phyloP scores from a whole-genome alignment of 176 grass and related monocot genomes.

The Eragrostis nindensis region DNA sequence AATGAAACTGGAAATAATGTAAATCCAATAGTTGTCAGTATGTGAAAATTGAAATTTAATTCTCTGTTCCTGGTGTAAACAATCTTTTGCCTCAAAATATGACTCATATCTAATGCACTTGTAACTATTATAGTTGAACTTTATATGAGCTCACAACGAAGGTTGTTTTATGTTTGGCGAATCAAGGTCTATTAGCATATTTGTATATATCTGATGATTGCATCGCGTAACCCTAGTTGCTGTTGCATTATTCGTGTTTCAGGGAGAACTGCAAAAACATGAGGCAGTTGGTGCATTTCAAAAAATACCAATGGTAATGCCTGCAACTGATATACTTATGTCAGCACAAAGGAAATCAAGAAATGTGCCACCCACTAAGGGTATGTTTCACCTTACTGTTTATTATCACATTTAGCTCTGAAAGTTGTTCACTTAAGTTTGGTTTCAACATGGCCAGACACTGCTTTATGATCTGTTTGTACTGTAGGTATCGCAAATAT shows the following conservation, averaged over 20 bases:
- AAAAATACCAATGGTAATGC: conserved; percentile 97
- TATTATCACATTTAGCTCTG: conserved; percentile 1
- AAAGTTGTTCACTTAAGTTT: conserved; percentile 17
- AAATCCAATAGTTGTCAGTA: not conserved
- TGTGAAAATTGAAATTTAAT: not conserved
- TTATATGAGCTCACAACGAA: not conserved
- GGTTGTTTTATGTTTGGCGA: not conserved
- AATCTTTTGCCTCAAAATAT: not conserved
- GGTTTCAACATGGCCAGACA: not conserved
- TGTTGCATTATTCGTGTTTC: conserved; percentile 25
- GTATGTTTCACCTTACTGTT: conserved; percentile 46
- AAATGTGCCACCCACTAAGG: conserved; percentile 80
- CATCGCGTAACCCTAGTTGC: not conserved
- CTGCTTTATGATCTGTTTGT: conserved; percentile 28
- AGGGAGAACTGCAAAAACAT: conserved; percentile 54
- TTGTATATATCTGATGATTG: not conserved
- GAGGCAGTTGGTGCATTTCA: conserved; percentile 92
- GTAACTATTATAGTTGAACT: too few relatives aligned
- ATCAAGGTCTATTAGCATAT: conserved; percentile 4
- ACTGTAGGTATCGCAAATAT: conserved; percentile 85
- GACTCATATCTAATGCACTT: not conserved
- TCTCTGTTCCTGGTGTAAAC: not conserved
- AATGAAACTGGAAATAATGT: not conserved
- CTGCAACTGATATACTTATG: conserved; percentile 76
- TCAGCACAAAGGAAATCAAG: conserved; percentile 97